Conservation (phyloP, 169 alveolate species). For the Miamiensis avidus region DNA sequence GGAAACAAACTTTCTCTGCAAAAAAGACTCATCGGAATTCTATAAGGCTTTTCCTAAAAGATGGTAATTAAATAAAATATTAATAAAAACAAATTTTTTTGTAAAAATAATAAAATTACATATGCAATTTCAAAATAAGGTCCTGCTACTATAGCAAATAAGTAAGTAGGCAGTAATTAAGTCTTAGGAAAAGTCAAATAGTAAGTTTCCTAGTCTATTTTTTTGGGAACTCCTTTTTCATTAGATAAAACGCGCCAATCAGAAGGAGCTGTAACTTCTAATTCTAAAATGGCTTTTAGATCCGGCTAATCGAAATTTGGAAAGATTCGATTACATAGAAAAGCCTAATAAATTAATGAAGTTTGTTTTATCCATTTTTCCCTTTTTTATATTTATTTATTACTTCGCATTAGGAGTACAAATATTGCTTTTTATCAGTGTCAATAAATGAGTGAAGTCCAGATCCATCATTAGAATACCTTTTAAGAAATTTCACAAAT, state of each 20-base stretch:
- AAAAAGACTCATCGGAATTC: conserved; percentile 48
- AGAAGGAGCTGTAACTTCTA: conserved; percentile 44
- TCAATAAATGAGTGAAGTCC: conserved; percentile 69
- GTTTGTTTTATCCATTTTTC: no score
- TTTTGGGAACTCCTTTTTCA: conserved; percentile 24
- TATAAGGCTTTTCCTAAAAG: no score
- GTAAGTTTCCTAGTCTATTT: not conserved
- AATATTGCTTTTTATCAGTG: conserved; percentile 60
- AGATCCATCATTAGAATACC: conserved; percentile 55
- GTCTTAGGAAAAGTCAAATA: conserved; percentile 33
- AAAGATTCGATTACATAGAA: conserved; percentile 56
- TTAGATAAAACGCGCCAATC: conserved; percentile 62
- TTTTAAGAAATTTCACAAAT: no score
- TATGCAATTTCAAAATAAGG: no score
- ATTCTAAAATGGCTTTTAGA: conserved; percentile 51
- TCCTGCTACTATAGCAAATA: conserved; percentile 76
- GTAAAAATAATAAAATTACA: no score
- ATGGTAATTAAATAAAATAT: no score
- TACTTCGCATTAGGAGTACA: conserved; percentile 56
- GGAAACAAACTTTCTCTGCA: conserved; percentile 58
- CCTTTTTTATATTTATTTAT: no score
- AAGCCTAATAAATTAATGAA: no score
- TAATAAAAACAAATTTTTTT: no score
- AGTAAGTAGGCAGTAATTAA: conserved; percentile 62
- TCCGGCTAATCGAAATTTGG: conserved; percentile 78